These are phyloP conservation scores for Babesia bovis DNA, from an alignment of 169 alveolate genomes.

Conservation along the genomic window DNA sequence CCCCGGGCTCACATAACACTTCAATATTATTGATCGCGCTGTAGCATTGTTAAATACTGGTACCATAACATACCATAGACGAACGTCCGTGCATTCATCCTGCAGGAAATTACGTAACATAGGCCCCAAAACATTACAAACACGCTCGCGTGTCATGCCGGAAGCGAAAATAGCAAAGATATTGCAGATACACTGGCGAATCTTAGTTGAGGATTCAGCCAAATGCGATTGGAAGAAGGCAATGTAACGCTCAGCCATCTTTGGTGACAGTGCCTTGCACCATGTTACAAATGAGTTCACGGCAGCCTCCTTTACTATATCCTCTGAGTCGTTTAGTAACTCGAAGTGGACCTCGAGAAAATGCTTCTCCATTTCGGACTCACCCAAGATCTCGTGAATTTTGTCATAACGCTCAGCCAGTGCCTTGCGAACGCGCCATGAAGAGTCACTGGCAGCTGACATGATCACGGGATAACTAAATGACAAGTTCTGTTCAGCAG, in stretches of 20 bases:
- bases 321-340: slow-evolving; percentile 46
- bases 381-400: slow-evolving; percentile 54
- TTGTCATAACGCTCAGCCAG: slow-evolving; percentile 27
- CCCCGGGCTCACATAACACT: slow-evolving; percentile 42
- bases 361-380: slow-evolving; percentile 22
- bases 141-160: slow-evolving; percentile 13
- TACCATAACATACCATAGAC: slow-evolving; percentile 39
- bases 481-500: slow-evolving; percentile 57
- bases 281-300: slow-evolving; percentile 39
- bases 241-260: slow-evolving; percentile 33
- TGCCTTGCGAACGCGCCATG: slow-evolving; percentile 63
- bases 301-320: slow-evolving; percentile 44
- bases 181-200: slow-evolving; percentile 28
- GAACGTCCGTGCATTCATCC: slow-evolving; percentile 50
- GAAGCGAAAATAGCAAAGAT: slow-evolving; percentile 52
- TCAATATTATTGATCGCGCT: slow-evolving; percentile 54
- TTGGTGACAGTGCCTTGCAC: slow-evolving; percentile 41
- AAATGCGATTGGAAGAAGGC: slow-evolving; percentile 36
- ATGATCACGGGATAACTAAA: slow-evolving; percentile 49
- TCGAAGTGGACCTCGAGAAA: slow-evolving; percentile 34
- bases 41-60: background rate
- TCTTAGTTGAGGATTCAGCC: slow-evolving; percentile 14
- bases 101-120: slow-evolving; percentile 16
- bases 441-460: slow-evolving; percentile 59
- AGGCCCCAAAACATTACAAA: slow-evolving; percentile 10